Evolutionary conservation across 1,284 basidiomycete species (phyloP).

Genomic region (Ceratobasidium theobromae): DNA sequence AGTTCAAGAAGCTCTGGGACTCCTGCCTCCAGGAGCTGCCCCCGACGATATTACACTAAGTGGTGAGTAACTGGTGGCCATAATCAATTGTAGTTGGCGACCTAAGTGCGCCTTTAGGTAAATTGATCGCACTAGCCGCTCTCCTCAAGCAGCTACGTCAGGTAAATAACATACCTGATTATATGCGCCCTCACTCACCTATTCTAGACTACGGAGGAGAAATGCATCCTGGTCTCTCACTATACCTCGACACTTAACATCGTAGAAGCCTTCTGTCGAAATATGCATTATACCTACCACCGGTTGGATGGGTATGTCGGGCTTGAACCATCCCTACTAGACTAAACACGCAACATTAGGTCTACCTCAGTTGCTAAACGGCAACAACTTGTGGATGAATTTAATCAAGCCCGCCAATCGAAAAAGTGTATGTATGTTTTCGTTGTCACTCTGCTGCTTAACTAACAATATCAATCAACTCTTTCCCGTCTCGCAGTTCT

Average conservation of each 20-base stretch:
- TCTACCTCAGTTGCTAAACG: constrained; percentile 78
- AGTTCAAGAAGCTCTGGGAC: constrained; percentile 61
- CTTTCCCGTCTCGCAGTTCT: constrained; percentile 81
- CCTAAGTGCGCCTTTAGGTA: constrained; percentile 55
- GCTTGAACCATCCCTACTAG: neutral
- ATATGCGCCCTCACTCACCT: neutral
- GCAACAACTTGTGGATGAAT: constrained; percentile 79
- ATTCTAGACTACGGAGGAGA: constrained; percentile 75
- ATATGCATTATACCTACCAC: constrained; percentile 73
- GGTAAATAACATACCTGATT: constrained; percentile 45
- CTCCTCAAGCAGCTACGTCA: constrained; percentile 68
- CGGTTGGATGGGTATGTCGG: constrained; percentile 80
- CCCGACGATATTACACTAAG: constrained; percentile 74
- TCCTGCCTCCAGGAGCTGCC: constrained; percentile 65
- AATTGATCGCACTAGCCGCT: constrained; percentile 73
- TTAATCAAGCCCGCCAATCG: constrained; percentile 73
- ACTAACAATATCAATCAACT: constrained; percentile 64
- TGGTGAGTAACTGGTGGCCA: constrained; percentile 58
- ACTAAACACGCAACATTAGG: constrained; percentile 45
- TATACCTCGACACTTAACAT: constrained; percentile 91
- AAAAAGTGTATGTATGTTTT: constrained; percentile 58
- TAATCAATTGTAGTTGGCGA: neutral
- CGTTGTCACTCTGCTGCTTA: constrained; percentile 25
- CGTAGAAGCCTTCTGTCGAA: constrained; percentile 82
- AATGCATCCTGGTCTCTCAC: constrained; percentile 89